Base-by-base conservation (phyloP, 2,329 filamentous ascomycete species). In the Verticillium zaregamsianum region DNA sequence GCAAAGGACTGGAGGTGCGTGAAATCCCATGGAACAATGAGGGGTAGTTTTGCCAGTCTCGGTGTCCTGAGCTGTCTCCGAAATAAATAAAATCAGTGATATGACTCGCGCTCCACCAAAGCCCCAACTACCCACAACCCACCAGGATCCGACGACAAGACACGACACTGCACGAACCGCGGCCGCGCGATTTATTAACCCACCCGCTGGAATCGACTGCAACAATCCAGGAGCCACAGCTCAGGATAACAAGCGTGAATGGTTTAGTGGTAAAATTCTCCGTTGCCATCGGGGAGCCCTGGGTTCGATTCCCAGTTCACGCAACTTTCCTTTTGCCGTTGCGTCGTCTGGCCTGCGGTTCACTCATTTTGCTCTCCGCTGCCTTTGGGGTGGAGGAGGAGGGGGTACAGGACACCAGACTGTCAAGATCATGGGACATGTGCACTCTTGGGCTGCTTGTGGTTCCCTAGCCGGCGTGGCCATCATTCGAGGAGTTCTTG, bases 251-350 rank as follows among this genome's bases (percentile, higher is more conserved):
- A 58, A 58, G 56, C 56, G 56, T 58, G 56, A 58, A 58, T 58
- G 56, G 56, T 58, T 58, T 58, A 58, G 56, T 58, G 56, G 56
- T 58, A 58, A 58, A 58, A 58, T 58, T 58, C 56, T 58, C 56
- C 56, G 56, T 58, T 58, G 56, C 56, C 56, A 58, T 58, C 56
- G 56, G 56, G 56, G 56, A 58, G 56, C 56, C 56, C 56, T 40
- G 56, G 56, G 56, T 58, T 58, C 56, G 56, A 58, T 58, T 58
- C 56, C 56, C 56, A 40, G 56, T 58, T 58, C 56, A 58, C 56
- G 56, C 56, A 58, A 9, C 5, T 55, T 20, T 23, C 5, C 45
- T 52, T 52, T 52, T 52, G 45, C 20, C 45, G n/a, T 11, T 52
- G 20, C 7, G 45, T 8, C 5, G 17, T 14, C n/a, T 23, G 45